Evolutionary conservation across 2,329 filamentous ascomycete genomes (phyloP), one percentile per base, ranked within the genome.

Genomic region (Claviceps africana): DNA sequence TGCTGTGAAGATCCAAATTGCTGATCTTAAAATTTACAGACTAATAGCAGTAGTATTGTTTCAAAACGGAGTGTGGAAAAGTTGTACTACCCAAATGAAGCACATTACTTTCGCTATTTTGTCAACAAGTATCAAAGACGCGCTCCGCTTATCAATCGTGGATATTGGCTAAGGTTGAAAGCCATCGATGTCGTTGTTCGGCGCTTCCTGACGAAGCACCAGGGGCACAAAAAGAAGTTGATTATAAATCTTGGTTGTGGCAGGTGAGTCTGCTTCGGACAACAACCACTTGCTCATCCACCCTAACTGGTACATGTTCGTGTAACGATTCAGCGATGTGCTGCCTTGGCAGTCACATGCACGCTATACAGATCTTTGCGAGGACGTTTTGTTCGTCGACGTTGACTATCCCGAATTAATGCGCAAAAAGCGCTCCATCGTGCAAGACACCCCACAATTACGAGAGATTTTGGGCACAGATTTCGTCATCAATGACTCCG

Each of bases 21-120:
- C 48, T 50, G 30, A 50, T 15, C 30, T 25, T 8, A 35, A 33
- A 30, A 13, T 13, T 13, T 25, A 4, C 21, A 86, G 79, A 96
- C 89, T 53, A 95, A 95, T 65, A 90, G 83, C 64, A 91, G 86
- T 67, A 94, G 87, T 62, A 95, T 95, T 59, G 84, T 90, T 17
- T 95, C 89, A 15, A 96, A 96, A 65, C 76, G 89, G 58, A 93
- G 88, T 60, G 90, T 96, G n/a, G 89, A 95, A 64, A 83, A 83
- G 59, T 72, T 95, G 15, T 96, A 96, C 66, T 84, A 86, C 62
- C 76, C 84, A 17, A 61, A 80, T 55, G 82, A 94, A 61, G 79
- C 85, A 30, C 86, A 94, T 64, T 95, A 87, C 71, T 91, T 93
- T 59, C 83, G 86, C 47, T 84, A 88, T 63, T 96, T 96, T 66